Conservation (phyloP, 2,329 filamentous ascomycete species). For the Chaetomiaceae sp. region DNA sequence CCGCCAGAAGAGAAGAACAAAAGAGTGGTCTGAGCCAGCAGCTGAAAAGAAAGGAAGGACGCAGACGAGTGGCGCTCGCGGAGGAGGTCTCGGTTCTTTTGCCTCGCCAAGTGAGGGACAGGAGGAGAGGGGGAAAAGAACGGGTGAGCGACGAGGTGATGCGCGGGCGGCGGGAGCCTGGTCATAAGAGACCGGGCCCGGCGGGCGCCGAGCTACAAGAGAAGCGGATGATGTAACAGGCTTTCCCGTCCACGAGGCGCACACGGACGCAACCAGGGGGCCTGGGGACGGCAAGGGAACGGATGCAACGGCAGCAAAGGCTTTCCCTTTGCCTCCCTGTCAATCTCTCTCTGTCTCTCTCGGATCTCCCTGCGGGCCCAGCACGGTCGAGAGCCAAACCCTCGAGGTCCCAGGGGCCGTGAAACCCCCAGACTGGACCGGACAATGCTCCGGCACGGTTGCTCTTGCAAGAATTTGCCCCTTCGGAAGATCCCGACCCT, state of each 20-base stretch:
- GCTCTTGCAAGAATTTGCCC: background rate
- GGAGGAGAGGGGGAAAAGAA: constrained; percentile 28
- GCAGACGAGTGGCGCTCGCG: constrained; percentile 34
- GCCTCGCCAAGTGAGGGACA: constrained; percentile 39
- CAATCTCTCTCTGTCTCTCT: background rate
- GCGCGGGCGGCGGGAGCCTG: constrained; percentile 21
- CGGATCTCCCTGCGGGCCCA: background rate
- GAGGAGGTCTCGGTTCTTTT: constrained; percentile 39
- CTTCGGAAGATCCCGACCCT: background rate
- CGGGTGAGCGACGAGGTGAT: constrained; percentile 15
- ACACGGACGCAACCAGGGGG: constrained; percentile 14
- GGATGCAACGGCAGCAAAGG: constrained; percentile 15
- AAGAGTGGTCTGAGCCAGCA: constrained; percentile 59
- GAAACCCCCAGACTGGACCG: constrained; percentile 9
- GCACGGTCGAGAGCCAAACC: constrained; percentile 1
- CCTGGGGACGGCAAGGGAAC: background rate
- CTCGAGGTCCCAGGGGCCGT: constrained; percentile 1
- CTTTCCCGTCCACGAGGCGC: constrained; percentile 10
- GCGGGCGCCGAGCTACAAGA: background rate
- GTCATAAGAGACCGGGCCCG: constrained; percentile 24
- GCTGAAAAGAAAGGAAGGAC: constrained; percentile 41
- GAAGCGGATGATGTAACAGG: constrained; percentile 14
- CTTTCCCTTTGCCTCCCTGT: background rate
- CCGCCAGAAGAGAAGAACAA: constrained; percentile 28
- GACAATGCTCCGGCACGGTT: background rate